Base-by-base conservation (phyloP, 352 stramenopile genomes). In the Phytophthora europaea region DNA sequence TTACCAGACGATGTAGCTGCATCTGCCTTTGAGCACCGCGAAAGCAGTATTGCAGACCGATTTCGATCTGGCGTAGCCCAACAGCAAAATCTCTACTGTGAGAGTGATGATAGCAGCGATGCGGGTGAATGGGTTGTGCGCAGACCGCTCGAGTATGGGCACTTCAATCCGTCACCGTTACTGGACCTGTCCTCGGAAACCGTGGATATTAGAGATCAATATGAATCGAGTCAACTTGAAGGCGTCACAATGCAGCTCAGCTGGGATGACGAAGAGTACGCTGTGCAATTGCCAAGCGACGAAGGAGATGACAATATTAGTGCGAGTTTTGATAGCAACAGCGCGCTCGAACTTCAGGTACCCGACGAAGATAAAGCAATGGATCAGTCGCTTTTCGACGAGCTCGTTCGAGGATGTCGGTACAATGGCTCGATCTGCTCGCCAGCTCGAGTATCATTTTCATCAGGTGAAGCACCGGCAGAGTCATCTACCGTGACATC, bases 51-150 rank as follows among this genome's bases (percentile, higher is more conserved):
- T 58, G 59, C 57, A 43, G 48, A 67, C 20, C 56, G 40, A 7
- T 74, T 72, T 68, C 52, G 34, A 16, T 36, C 63, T 54, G 31
- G 26, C 22, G 43, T 57, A 16, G 22, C 16, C 7, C 60, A 72
- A 38, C 55, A 78, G 6, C 67, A 78, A 36, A 70, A 69, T 33
- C 26, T 75, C 0, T 63, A 69, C 33, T 72, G 67, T 60, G 72
- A 78, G 22, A 82, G 68, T 65, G 67, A 78, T 57, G 76, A 80
- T 3, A 75, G 69, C 51, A 73, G 68, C 33, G 72, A 75, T 31
- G 54, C 47, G 28, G 73, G 58, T 23, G 72, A 79, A 20, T 77
- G 61, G 67, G 31, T 62, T 61, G 40, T 59, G 55, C 47, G 34
- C 58, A 57, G 26, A 38, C 76, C 48, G n/a, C 45, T 73, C 9